Conservation (phyloP, 352 stramenopile species). For the Globisporangium nagaii region DNA sequence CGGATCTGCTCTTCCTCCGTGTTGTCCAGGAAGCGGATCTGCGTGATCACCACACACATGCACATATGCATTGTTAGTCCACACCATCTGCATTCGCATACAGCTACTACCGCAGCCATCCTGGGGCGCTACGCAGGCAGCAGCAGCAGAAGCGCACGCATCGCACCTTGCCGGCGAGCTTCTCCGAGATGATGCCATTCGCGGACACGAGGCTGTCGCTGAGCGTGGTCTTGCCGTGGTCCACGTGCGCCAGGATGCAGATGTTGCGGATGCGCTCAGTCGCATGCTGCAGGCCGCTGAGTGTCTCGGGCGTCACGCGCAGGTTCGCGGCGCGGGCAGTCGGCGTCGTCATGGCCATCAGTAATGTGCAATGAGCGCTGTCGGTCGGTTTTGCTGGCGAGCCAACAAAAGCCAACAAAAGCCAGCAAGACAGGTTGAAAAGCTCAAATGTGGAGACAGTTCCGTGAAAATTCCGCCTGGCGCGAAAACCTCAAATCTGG, state of each 20-base stretch:
- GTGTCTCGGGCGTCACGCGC: constrained; percentile 43
- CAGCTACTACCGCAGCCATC: too few relatives aligned
- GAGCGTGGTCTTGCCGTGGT: constrained; percentile 92
- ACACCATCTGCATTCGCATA: not conserved
- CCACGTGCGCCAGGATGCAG: constrained; percentile 94
- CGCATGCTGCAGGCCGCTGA: constrained; percentile 59
- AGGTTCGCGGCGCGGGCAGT: constrained; percentile 4
- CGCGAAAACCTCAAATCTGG: too few relatives aligned
- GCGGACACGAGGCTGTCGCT: constrained; percentile 94
- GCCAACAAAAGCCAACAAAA: too few relatives aligned
- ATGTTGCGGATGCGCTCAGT: constrained; percentile 90
- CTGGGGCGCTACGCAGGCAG: not conserved
- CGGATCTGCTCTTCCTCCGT: constrained; percentile 92
- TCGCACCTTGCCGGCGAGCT: constrained; percentile 88
- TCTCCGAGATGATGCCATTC: constrained; percentile 97
- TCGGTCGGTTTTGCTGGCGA: too few relatives aligned
- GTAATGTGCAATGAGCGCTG: too few relatives aligned
- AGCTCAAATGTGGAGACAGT: too few relatives aligned
- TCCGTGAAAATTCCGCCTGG: too few relatives aligned
- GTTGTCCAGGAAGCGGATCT: constrained; percentile 95
- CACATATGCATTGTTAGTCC: not conserved
- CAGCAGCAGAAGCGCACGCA: not conserved
- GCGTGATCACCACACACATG: not conserved
- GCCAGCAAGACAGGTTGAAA: not conserved
- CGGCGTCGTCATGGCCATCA: constrained; percentile 7